Evolutionary conservation across 1,284 basidiomycete genomes (phyloP).

Genomic region (Sporisorium reilianum): DNA sequence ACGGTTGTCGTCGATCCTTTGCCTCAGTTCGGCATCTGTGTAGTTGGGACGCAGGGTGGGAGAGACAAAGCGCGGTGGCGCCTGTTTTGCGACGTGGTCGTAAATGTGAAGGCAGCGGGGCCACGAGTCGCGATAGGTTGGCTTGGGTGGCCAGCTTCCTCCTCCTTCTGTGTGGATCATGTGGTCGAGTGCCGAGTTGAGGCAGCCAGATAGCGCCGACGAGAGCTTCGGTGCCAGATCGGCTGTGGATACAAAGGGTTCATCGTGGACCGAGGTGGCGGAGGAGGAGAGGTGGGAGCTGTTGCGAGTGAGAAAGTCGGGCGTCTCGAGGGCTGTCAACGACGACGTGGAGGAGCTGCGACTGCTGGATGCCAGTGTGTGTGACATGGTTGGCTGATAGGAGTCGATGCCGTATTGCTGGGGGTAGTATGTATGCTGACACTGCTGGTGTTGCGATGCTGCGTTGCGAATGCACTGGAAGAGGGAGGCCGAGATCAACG

Average conservation of each 20-base stretch:
- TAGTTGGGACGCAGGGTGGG: slow-evolving; percentile 39
- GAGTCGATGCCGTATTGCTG: not conserved
- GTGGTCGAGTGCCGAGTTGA: slow-evolving; percentile 29
- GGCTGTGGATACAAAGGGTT: slow-evolving; percentile 17
- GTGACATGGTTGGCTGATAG: slow-evolving; percentile 22
- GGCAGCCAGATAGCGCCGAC: slow-evolving; percentile 24
- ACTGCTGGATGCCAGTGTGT: slow-evolving; percentile 25
- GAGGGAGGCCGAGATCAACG: not conserved
- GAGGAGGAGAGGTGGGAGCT: slow-evolving; percentile 41
- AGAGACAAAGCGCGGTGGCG: slow-evolving; percentile 48
- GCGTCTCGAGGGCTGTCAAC: slow-evolving; percentile 31
- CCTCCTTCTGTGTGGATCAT: slow-evolving; percentile 46
- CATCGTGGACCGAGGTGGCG: slow-evolving; percentile 43
- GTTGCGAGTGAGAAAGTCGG: slow-evolving; percentile 32
- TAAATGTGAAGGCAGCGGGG: slow-evolving; percentile 41
- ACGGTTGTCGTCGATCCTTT: slow-evolving; percentile 43
- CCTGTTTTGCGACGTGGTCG: slow-evolving; percentile 32
- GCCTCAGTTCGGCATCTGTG: slow-evolving; percentile 30
- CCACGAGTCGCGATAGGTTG: slow-evolving; percentile 47
- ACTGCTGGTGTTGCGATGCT: not conserved
- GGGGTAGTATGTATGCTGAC: not conserved
- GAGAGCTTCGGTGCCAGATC: slow-evolving; percentile 39
- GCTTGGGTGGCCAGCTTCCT: slow-evolving; percentile 45
- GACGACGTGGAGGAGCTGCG: slow-evolving; percentile 44
- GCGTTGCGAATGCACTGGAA: not conserved